A percentile compares a stretch with the other conserved stretches of the same genome.
These are phyloP conservation scores for Didymella arachidicola DNA, from an alignment of 2,329 filamentous ascomycete species.

Conservation along the genomic window DNA sequence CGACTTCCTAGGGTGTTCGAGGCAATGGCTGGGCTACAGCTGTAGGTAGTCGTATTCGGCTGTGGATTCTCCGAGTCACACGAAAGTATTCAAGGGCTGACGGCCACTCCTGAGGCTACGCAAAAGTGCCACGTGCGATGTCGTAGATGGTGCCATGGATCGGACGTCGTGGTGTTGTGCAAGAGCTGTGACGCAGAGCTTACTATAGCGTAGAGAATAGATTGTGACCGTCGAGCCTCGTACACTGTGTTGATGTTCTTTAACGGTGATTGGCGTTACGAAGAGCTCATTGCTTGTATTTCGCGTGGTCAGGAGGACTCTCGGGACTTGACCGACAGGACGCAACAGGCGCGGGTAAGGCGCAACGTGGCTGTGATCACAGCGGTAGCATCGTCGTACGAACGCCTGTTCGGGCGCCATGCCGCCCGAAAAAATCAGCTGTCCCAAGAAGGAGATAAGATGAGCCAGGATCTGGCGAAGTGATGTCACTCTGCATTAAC, in stretches of 20 bases:
- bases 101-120: constrained; percentile 3
- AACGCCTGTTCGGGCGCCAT: constrained; percentile 1
- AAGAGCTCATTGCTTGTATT: background rate
- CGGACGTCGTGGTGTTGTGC: background rate
- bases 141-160: constrained; percentile 10
- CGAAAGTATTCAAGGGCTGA: constrained; percentile 8
- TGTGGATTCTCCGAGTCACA: background rate
- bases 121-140: constrained; percentile 22
- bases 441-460: background rate
- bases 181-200: background rate
- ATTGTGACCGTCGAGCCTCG: background rate
- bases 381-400: constrained; percentile 20
- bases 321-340: background rate
- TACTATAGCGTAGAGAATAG: background rate
- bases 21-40: background rate
- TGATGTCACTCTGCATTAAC: background rate
- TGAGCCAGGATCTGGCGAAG: background rate
- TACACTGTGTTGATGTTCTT: background rate
- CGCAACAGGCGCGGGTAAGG: background rate
- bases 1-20: background rate
- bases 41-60: background rate
- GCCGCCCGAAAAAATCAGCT: background rate
- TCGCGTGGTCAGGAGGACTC: background rate
- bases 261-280: no score
- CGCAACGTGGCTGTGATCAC: constrained; percentile 30